Percentiles rank a stretch among this genome's conserved stretches.
phyloP scores from a whole-genome alignment of 768 basidiomycete species.

The Tylopilus intermedius region DNA sequence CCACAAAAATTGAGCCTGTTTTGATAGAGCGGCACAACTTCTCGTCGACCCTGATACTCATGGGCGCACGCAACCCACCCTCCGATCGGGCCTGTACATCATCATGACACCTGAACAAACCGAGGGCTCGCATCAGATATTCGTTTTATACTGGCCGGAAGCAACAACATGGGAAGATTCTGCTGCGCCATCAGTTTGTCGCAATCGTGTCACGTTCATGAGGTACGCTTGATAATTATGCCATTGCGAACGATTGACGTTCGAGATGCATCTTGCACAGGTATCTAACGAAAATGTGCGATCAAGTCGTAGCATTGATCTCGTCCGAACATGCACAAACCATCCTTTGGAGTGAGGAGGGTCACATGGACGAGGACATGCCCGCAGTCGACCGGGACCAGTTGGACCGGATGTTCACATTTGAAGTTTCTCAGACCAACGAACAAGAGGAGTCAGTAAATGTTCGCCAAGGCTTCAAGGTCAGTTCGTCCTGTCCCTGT shows the following conservation, averaged over 20 bases:
- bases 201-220: conserved; percentile 61
- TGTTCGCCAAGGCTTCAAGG: conserved; percentile 42
- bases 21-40: conserved; percentile 13
- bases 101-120: conserved; percentile 4
- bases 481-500: conserved; percentile 14
- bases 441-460: conserved; percentile 51
- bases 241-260: not conserved
- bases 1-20: not conserved
- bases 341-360: conserved; percentile 40
- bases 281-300: conserved; percentile 55
- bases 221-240: conserved; percentile 32
- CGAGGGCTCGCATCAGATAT: conserved; percentile 26
- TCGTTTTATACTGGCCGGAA: conserved; percentile 61
- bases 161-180: conserved; percentile 54
- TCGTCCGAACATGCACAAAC: conserved; percentile 43
- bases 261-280: conserved; percentile 24
- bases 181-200: conserved; percentile 38
- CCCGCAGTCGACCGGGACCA: conserved; percentile 36
- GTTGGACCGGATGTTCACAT: conserved; percentile 47
- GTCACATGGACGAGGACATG: conserved; percentile 14
- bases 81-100: conserved; percentile 23
- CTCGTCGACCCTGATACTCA: conserved; percentile 9
- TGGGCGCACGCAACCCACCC: conserved; percentile 5
- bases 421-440: conserved; percentile 49
- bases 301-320: conserved; percentile 50